phyloP scores from a whole-genome alignment of 2,329 filamentous ascomycete species.

The Penicillium griseofulvum region DNA sequence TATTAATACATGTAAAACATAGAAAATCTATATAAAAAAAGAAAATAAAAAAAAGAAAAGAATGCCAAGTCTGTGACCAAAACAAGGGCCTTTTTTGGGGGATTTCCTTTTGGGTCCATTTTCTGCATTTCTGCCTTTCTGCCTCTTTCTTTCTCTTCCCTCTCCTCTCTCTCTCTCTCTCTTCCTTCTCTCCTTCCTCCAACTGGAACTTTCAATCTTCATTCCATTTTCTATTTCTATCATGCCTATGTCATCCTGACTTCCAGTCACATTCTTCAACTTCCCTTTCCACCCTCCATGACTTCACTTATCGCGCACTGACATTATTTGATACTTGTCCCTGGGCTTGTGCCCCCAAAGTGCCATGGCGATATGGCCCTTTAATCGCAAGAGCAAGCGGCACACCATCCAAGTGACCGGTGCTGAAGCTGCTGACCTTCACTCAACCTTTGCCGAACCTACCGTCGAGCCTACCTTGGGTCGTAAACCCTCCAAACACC shows the following conservation, averaged over 20 bases:
- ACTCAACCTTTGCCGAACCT: slow-evolving; percentile 34
- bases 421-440: slow-evolving; percentile 46
- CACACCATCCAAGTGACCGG: slow-evolving; percentile 58
- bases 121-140: background rate
- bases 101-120: background rate
- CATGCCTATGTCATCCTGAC: background rate
- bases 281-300: slow-evolving; percentile 23
- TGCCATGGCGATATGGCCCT: slow-evolving; percentile 79
- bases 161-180: slow-evolving; percentile 9
- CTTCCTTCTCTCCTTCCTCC: slow-evolving; percentile 11
- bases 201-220: background rate
- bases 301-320: slow-evolving; percentile 21
- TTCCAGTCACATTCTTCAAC: background rate
- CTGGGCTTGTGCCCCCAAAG: slow-evolving; percentile 14
- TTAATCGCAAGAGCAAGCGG: slow-evolving; percentile 70
- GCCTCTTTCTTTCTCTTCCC: slow-evolving; percentile 9
- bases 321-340: slow-evolving; percentile 18
- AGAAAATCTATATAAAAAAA: too few relatives aligned
- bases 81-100: background rate
- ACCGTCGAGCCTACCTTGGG: slow-evolving; percentile 26
- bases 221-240: background rate
- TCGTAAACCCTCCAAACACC: slow-evolving; percentile 37
- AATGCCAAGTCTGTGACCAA: slow-evolving; percentile 14
- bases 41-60: too few relatives aligned
- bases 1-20: too few relatives aligned